These are phyloP conservation scores for Parietichytrium sp. DNA, from an alignment of 108 stramenopile genomes.

Conservation along the genomic window DNA sequence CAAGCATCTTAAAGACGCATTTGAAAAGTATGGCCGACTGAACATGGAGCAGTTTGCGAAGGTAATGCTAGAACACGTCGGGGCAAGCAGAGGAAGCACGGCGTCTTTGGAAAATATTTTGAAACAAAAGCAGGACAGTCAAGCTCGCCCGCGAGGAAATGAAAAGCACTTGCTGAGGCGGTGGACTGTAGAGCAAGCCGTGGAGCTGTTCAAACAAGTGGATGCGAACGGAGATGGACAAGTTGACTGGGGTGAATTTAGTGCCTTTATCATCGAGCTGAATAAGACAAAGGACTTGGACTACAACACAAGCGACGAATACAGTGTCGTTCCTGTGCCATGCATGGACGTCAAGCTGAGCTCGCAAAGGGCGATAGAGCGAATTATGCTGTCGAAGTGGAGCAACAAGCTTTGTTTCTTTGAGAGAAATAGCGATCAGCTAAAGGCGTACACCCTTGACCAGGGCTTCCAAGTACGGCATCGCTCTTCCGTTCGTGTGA, in stretches of 20 bases:
- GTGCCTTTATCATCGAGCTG: slow-evolving; percentile 23
- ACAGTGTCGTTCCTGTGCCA: background rate
- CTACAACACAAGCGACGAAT: background rate
- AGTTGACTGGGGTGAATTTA: slow-evolving; percentile 14
- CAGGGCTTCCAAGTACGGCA: background rate
- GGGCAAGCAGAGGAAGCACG: no score
- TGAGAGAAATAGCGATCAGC: background rate
- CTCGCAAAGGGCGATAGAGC: no score
- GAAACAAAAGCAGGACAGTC: no score
- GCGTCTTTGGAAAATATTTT: no score
- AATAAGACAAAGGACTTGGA: background rate
- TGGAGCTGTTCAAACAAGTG: slow-evolving; percentile 6
- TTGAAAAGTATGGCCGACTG: background rate
- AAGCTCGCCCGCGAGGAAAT: no score
- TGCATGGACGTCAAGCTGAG: slow-evolving; percentile 23
- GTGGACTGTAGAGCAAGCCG: background rate
- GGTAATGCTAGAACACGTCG: background rate
- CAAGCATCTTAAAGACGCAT: background rate
- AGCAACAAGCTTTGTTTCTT: background rate
- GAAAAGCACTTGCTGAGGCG: background rate
- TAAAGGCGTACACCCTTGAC: background rate
- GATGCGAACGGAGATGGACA: slow-evolving; percentile 14
- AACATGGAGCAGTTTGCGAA: slow-evolving; percentile 7
- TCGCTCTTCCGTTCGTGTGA: background rate
- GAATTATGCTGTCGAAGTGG: background rate